phyloP scores from a whole-genome alignment of 2,329 filamentous ascomycete species.

The Diplodia seriata region DNA sequence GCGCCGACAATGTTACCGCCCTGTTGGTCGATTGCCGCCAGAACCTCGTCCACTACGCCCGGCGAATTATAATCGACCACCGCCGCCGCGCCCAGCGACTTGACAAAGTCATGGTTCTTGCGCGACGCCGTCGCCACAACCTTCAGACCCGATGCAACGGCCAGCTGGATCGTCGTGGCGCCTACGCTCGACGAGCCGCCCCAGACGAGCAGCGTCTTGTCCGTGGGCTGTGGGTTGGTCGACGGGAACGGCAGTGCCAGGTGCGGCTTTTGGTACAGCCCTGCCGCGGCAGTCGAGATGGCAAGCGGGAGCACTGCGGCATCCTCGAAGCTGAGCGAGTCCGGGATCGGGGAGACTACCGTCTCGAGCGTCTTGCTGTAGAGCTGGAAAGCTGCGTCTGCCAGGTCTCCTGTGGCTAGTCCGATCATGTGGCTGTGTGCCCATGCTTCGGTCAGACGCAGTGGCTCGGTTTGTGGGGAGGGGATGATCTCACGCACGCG shows the following conservation, averaged over 20 bases:
- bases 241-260: constrained; percentile 51
- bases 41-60: constrained; percentile 46
- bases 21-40: constrained; percentile 44
- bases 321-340: constrained; percentile 46
- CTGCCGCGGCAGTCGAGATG: constrained; percentile 53
- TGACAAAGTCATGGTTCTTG: constrained; percentile 45
- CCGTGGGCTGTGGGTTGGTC: constrained; percentile 39
- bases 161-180: constrained; percentile 44
- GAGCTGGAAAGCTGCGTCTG: constrained; percentile 43
- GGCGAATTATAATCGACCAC: constrained; percentile 46
- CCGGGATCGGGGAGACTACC: constrained; percentile 49
- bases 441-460: not conserved
- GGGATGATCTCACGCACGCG: constrained; percentile 10
- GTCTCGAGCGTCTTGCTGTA: constrained; percentile 44
- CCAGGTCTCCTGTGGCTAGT: constrained; percentile 39
- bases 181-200: constrained; percentile 49
- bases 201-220: constrained; percentile 51
- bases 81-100: constrained; percentile 41
- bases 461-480: not conserved
- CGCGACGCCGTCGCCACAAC: constrained; percentile 44
- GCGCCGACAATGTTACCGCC: constrained; percentile 49
- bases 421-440: constrained; percentile 30
- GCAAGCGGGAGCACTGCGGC: constrained; percentile 54
- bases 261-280: constrained; percentile 50
- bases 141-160: constrained; percentile 44